Conservation (phyloP, 345 rosid species). For the Eucalyptus sp. region DNA sequence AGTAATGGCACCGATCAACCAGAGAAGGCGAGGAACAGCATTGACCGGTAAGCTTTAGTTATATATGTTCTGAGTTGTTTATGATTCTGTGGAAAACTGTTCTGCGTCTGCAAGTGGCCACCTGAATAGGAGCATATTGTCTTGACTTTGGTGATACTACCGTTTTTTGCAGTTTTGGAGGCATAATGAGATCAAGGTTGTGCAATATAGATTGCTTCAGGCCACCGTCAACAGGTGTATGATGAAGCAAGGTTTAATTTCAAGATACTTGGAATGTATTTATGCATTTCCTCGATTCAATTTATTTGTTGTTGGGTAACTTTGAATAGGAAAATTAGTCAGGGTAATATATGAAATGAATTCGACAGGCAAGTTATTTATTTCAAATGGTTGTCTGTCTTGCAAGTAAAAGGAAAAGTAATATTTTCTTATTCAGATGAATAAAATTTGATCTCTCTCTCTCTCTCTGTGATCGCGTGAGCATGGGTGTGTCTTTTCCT, state of each 20-base stretch:
- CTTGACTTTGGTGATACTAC: not conserved
- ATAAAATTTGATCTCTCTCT: not conserved
- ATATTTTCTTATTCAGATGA: not conserved
- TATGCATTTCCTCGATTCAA: not conserved
- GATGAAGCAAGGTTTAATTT: conserved; percentile 5
- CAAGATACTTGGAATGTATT: conserved; percentile 5
- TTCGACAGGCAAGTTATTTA: not conserved
- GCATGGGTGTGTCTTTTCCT: not conserved
- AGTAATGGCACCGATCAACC: conserved; percentile 25
- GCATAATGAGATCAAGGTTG: conserved; percentile 70
- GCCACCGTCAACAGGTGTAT: conserved; percentile 50
- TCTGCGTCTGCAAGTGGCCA: not conserved
- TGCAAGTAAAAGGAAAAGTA: not conserved
- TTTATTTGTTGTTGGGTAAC: conserved; percentile 2
- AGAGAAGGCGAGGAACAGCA: conserved; percentile 62
- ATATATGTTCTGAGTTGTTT: not conserved
- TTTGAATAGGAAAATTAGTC: conserved; percentile 7
- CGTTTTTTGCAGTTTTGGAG: conserved; percentile 58
- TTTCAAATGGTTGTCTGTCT: not conserved
- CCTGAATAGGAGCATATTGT: not conserved
- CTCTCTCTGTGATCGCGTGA: not conserved
- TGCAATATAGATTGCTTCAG: conserved; percentile 91
- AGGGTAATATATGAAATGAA: conserved; percentile 10
- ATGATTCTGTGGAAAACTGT: not conserved
- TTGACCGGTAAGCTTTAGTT: conserved; percentile 49